Evolutionary conservation across 306 rosid genomes (phyloP), one percentile per base, ranked within the genome.

Genomic region (Lathyrus sativus): DNA sequence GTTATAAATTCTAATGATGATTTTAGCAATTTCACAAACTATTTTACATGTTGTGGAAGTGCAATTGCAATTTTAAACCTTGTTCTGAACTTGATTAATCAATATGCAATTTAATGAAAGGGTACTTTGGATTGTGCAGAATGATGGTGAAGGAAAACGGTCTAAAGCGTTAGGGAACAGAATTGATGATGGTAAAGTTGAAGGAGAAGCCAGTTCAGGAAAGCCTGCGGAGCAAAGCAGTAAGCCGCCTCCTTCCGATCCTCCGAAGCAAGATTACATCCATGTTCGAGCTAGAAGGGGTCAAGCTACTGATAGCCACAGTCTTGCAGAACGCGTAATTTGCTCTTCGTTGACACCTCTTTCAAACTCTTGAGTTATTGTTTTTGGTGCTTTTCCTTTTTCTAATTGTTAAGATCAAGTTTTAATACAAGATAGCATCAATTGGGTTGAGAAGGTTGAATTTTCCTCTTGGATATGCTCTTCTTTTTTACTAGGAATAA

Each of bases 271-370:
- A 61, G 98, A 89, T 74, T 92, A 92, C 46, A 92, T 92, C 55
- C 98, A 92, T 68, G 98, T 92, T 6, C 82, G 98, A 73, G 98
- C 98, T 39, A 64, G 95, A 85, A 85, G 98, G 80, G 98, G 98
- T 55, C 98, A 92, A 77, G 98, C 98, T 57, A 92, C 96, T 57
- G 96, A 92, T 81, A 89, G 95, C 81, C 98, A 92, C 67, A 92
- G 98, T 76, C 89, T 92, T 59, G 98, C 98, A 31, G 98, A 92
- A 73, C 84, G 98, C 46, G 98, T 92, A 85, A 67, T 67, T 71
- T 60, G 28, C 6, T 3, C 28, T 50, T 18, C 39, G 4, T 11
- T 17, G 6, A 6, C 4, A 46, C 26, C 66, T 54, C 13, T n/a
- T 43, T n/a, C 19, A 57, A 28, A 28, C 8, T 33, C 44, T 56